phyloP scores from a whole-genome alignment of 2,329 filamentous ascomycete genomes.

The Trichoderma sp. region DNA sequence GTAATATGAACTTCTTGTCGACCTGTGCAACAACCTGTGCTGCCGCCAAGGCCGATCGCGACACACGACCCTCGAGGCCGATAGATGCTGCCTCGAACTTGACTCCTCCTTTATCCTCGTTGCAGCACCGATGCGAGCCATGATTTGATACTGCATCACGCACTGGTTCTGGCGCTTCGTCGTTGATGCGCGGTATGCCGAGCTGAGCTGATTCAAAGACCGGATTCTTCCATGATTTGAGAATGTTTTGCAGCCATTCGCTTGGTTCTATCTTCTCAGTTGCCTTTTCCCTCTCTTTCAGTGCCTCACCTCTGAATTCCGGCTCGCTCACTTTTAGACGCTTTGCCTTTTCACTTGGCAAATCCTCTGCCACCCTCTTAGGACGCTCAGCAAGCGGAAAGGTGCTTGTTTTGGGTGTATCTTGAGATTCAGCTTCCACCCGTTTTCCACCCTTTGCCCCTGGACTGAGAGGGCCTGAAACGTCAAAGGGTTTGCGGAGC shows the following conservation, averaged over 20 bases:
- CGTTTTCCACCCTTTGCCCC: not conserved
- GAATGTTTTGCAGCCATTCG: conserved; percentile 59
- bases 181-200: conserved; percentile 42
- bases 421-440: not conserved
- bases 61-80: conserved; percentile 49
- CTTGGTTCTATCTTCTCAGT: conserved; percentile 26
- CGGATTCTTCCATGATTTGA: conserved; percentile 71
- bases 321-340: not conserved
- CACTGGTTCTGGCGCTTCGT: conserved; percentile 18
- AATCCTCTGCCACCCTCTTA: not conserved
- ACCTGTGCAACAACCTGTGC: conserved; percentile 77
- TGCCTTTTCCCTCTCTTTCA: not conserved
- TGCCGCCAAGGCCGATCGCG: conserved; percentile 55
- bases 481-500: conserved; percentile 45
- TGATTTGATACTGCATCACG: not conserved
- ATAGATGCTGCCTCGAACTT: conserved; percentile 32
- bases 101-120: conserved; percentile 21
- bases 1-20: conserved; percentile 83
- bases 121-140: conserved; percentile 9
- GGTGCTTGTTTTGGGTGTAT: too few relatives aligned
- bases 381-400: not conserved
- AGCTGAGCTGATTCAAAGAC: conserved; percentile 58
- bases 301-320: not conserved
- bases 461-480: conserved; percentile 22
- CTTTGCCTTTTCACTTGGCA: not conserved